A percentile compares a stretch with the other conserved stretches of the same genome.
phyloP scores from a whole-genome alignment of 805 yeast species.

The Candida ortonii region DNA sequence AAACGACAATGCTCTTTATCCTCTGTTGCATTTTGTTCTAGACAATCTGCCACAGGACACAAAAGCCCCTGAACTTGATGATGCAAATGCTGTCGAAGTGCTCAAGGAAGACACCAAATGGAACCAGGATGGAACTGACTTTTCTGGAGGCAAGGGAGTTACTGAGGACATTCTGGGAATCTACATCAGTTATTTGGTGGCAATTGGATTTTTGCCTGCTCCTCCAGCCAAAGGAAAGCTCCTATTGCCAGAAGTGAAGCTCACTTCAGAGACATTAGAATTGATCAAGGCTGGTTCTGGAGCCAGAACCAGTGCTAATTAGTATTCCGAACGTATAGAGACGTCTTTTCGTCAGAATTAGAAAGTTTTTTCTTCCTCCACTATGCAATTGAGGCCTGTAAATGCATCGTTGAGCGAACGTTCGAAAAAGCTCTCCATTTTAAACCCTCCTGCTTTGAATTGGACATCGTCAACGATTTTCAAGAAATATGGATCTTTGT shows the following conservation, averaged over 20 bases:
- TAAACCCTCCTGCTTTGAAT: slow-evolving; percentile 84
- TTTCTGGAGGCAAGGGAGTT: slow-evolving; percentile 73
- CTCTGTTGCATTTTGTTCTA: slow-evolving; percentile 88
- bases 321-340: slow-evolving; percentile 3
- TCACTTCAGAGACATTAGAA: slow-evolving; percentile 56
- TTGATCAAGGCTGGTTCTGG: slow-evolving; percentile 67
- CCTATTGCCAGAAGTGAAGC: slow-evolving; percentile 52
- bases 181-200: slow-evolving; percentile 76
- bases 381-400: slow-evolving; percentile 80
- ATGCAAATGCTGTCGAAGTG: slow-evolving; percentile 71
- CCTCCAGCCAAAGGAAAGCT: slow-evolving; percentile 47
- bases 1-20: slow-evolving; percentile 84
- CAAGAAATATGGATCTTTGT: slow-evolving; percentile 59
- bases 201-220: slow-evolving; percentile 73
- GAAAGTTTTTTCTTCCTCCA: slow-evolving; percentile 52
- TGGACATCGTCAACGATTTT: slow-evolving; percentile 49
- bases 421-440: slow-evolving; percentile 63
- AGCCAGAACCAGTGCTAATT: slow-evolving; percentile 63
- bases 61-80: slow-evolving; percentile 94
- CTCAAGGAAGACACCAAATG: slow-evolving; percentile 57
- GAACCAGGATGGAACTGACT: slow-evolving; percentile 53
- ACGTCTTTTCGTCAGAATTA: slow-evolving; percentile 1
- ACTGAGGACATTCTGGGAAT: slow-evolving; percentile 61
- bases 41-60: slow-evolving; percentile 89
- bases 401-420: slow-evolving; percentile 86